These are phyloP conservation scores for Euclidium syriacum DNA, from an alignment of 345 rosid genomes.

Conservation along the genomic window DNA sequence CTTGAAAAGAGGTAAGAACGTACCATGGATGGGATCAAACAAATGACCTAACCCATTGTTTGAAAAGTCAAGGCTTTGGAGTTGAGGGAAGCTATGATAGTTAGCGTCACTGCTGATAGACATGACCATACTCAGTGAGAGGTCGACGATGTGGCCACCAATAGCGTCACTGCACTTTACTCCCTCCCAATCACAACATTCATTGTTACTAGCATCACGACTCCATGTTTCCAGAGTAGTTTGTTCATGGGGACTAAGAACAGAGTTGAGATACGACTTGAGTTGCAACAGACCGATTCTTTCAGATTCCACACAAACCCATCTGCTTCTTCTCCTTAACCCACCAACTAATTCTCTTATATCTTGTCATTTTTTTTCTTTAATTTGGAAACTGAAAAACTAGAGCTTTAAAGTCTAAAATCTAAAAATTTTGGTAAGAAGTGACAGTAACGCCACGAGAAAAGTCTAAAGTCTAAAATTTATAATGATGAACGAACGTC, in stretches of 20 bases:
- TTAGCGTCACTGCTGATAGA: no score
- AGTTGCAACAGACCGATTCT: neutral
- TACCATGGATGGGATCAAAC: neutral
- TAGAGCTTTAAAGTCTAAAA: no score
- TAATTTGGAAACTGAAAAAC: no score
- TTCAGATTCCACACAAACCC: slow-evolving; percentile 4
- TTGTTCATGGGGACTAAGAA: neutral
- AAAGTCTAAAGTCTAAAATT: no score
- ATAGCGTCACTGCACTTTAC: neutral
- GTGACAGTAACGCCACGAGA: no score
- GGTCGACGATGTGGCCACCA: neutral
- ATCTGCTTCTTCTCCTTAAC: neutral
- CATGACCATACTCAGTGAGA: neutral
- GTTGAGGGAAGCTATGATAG: slow-evolving; percentile 8
- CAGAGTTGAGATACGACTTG: neutral
- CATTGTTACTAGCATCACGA: neutral
- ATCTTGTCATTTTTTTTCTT: neutral
- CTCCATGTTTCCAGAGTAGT: neutral
- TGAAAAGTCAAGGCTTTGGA: neutral
- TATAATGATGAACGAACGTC: no score
- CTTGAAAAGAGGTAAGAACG: neutral
- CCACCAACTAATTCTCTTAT: neutral
- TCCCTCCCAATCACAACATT: slow-evolving; percentile 11
- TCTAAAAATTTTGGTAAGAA: no score
- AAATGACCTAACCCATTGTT: neutral